Percentiles rank a stretch among this genome's conserved stretches.
These are phyloP conservation scores for Puccinia horiana DNA, from an alignment of 1,284 basidiomycete species.

Conservation along the genomic window DNA sequence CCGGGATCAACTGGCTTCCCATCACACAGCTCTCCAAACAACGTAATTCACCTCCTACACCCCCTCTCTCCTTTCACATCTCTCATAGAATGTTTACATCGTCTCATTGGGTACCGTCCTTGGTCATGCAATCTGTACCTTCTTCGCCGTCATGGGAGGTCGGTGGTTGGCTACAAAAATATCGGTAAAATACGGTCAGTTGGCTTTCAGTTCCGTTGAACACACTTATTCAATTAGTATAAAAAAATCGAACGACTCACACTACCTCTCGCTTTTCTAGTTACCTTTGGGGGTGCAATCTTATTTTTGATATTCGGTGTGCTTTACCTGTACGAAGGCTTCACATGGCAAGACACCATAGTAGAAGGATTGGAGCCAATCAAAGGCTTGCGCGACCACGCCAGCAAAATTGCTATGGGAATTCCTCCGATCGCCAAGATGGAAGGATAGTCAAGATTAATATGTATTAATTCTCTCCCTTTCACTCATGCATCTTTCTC, in stretches of 20 bases:
- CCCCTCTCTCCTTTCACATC: neutral
- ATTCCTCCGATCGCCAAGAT: neutral
- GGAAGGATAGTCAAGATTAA: neutral
- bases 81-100: constrained; percentile 69
- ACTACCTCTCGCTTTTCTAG: constrained; percentile 60
- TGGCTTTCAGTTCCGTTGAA: neutral
- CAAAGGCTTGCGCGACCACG: neutral
- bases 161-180: constrained; percentile 89
- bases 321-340: constrained; percentile 59
- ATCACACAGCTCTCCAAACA: constrained; percentile 14
- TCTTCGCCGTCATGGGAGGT: constrained; percentile 84
- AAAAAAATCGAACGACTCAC: neutral
- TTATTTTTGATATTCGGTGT: constrained; percentile 78
- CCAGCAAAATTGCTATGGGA: neutral
- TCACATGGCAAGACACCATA: constrained; percentile 36
- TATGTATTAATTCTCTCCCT: neutral
- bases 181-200: constrained; percentile 86
- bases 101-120: constrained; percentile 86
- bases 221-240: neutral
- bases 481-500: neutral
- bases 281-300: constrained; percentile 77
- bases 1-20: constrained; percentile 3
- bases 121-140: constrained; percentile 85
- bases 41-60: neutral
- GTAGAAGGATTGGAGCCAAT: neutral